Conservation (phyloP, 2,329 filamentous ascomycete genomes). For the Allantophomopsis cytisporea region DNA sequence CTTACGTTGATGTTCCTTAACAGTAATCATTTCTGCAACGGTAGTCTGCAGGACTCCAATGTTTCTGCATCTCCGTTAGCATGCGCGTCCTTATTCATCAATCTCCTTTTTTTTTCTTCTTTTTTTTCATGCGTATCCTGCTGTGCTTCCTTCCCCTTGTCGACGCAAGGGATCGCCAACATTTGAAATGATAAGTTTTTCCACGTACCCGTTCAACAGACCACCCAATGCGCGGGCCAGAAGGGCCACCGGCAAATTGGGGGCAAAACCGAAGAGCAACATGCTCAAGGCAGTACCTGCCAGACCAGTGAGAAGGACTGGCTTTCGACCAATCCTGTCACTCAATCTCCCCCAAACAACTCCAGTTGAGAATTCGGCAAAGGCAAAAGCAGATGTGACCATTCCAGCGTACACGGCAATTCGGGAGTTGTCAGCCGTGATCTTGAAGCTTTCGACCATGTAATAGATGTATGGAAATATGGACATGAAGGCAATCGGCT, state of each 20-base stretch:
- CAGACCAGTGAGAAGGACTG: conserved; percentile 79
- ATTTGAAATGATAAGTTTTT: too few relatives aligned
- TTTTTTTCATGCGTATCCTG: conserved; percentile 9
- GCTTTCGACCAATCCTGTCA: conserved; percentile 84
- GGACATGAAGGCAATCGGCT: conserved; percentile 98
- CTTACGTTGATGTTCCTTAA: conserved; percentile 84
- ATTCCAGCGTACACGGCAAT: conserved; percentile 91
- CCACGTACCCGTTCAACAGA: conserved; percentile 72
- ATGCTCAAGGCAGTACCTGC: conserved; percentile 87
- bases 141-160: too few relatives aligned
- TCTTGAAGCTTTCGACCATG: conserved; percentile 87
- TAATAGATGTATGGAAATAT: conserved; percentile 98
- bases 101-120: too few relatives aligned
- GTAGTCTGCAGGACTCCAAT: conserved; percentile 93
- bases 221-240: conserved; percentile 82
- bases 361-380: conserved; percentile 87
- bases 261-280: conserved; percentile 81
- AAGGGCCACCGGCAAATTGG: conserved; percentile 68
- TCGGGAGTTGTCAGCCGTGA: conserved; percentile 63
- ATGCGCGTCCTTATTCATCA: background rate
- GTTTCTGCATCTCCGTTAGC: conserved; percentile 41
- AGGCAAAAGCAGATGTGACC: conserved; percentile 91
- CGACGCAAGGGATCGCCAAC: too few relatives aligned
- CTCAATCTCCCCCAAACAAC: conserved; percentile 89
- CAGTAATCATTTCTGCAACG: conserved; percentile 83